Base-by-base conservation (phyloP, 176 grass and related monocot genomes). In the Ananas comosus region DNA sequence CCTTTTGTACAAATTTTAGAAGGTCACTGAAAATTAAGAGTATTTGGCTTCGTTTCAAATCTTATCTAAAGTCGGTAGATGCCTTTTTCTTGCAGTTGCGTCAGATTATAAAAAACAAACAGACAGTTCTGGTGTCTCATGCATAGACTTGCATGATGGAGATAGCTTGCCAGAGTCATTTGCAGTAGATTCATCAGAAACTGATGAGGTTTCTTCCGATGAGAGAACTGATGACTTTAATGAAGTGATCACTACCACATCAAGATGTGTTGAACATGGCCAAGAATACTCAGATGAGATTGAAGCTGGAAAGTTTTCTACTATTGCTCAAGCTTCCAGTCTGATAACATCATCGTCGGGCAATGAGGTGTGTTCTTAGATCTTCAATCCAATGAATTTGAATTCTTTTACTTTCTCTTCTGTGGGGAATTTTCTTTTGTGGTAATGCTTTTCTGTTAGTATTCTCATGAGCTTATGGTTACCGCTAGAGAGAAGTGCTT, bases 101-200 rank as follows among this genome's bases (percentile, higher is more conserved):
- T 48, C 65, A 18, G 65, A 16, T 10, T 47, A 18, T 49, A 17
- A n/a, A 29, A 67, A 67, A 33, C 5, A 9, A 49, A 67, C 65
- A 67, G 14, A 67, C 48, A 33, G 17, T 9, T 3, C 65, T 67
- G 33, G 16, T 16, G 28, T 67, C 48, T 61, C 21, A 61, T 48
- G 29, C 14, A 47, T 67, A 49, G 65, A 67, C 17, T 67, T 67
- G 14, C 33, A 67, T 49, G 65, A 47, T 48, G 48, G 65, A 67
- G 65, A 67, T 33, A 49, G 48, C 48, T 10, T 48, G 28, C 65
- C 4, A 67, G 27, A 67, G 28, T 67, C 65, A 48, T 67, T 10
- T 11, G 25, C 16, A 2, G 12, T 67, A 67, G 65, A 67, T 19
- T n/a, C 65, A 67, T 33, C 65, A 17, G 28, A 67, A 49, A 67